Percentiles rank a stretch among this genome's conserved stretches.
phyloP scores from a whole-genome alignment of 2,329 filamentous ascomycete genomes.

The Proliferodiscus dingleyae region DNA sequence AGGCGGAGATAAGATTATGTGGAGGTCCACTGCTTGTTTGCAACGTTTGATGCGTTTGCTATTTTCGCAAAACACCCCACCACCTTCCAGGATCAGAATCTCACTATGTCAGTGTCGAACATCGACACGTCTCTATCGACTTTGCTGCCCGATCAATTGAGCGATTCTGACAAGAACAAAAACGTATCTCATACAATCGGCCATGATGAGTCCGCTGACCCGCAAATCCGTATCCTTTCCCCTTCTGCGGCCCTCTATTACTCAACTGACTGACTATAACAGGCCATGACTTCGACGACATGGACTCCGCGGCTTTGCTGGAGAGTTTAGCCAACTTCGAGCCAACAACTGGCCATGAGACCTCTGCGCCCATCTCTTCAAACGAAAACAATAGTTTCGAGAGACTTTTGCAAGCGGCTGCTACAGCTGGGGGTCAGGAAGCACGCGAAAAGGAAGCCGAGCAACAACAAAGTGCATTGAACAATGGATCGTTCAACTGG shows the following conservation, averaged over 20 bases:
- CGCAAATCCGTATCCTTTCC: slow-evolving; percentile 12
- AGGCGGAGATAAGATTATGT: no score
- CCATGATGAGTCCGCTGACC: slow-evolving; percentile 3
- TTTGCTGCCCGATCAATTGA: no score
- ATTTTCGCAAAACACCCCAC: no score
- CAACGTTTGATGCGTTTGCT: no score
- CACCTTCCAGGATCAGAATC: no score
- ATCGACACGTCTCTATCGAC: no score
- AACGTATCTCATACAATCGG: slow-evolving; percentile 2
- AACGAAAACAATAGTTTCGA: slow-evolving; percentile 23
- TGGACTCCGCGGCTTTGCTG: slow-evolving; percentile 23
- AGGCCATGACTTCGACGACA: slow-evolving; percentile 17
- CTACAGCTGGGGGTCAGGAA: slow-evolving; percentile 20
- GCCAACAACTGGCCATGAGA: slow-evolving; percentile 6
- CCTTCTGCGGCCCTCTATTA: not conserved
- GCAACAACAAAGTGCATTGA: not conserved
- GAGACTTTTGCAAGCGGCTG: slow-evolving; percentile 25
- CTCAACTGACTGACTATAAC: slow-evolving; percentile 18
- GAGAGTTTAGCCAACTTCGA: slow-evolving; percentile 25
- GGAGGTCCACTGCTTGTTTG: no score
- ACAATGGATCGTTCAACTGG: not conserved
- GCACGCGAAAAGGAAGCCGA: not conserved
- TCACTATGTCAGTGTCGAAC: no score
- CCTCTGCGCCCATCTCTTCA: slow-evolving; percentile 2
- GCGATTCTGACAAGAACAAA: not conserved